Evolutionary conservation across 768 basidiomycete genomes (phyloP), one percentile per base, ranked within the genome.

Genomic region (Saitozyma sp.): DNA sequence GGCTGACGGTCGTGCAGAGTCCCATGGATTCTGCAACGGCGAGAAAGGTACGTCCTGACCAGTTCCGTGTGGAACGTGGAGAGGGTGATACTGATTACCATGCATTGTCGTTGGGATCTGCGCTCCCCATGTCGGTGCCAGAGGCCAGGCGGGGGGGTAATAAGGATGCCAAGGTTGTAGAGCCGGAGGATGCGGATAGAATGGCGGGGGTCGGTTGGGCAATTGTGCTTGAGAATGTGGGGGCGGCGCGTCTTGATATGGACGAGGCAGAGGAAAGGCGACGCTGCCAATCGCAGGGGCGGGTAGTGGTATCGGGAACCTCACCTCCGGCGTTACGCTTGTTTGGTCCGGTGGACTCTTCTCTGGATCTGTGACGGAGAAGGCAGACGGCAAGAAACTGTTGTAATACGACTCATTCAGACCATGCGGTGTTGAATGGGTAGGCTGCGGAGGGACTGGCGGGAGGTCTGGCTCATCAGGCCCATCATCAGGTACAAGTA

Each of bases 141-240:
- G 29, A 29, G 38, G 43, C 42, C 45, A 8, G 37, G 17, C 19
- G 52, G 50, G 19, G 19, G 51, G 29, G 20, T 64, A 56, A 29
- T 54, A 61, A 6, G 66, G 66, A 11, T 68, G 58, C 58, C 56
- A 68, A 8, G 66, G 66, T 52, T 61, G 59, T 13, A 68, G 63
- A 16, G 56, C 49, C 2, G 59, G 14, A 3, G 66, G 66, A 51
- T 68, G 63, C 8, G 66, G 66, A 54, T 64, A 68, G 42, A 58
- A 52, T 10, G 66, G 66, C 38, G 64, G 64, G 37, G 62, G 62
- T 49, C 59, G 52, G 39, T 20, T 5, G 29, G 29, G 29, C 29
- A 5, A 5, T 29, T 29, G 29, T 29, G 29, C 29, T 29, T 29
- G 29, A 29, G 29, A 43, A 17, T 2, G 16, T 48, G 37, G 54